Evolutionary conservation across 2,329 filamentous ascomycete species (phyloP).

Genomic region (Colletotrichum sidae): DNA sequence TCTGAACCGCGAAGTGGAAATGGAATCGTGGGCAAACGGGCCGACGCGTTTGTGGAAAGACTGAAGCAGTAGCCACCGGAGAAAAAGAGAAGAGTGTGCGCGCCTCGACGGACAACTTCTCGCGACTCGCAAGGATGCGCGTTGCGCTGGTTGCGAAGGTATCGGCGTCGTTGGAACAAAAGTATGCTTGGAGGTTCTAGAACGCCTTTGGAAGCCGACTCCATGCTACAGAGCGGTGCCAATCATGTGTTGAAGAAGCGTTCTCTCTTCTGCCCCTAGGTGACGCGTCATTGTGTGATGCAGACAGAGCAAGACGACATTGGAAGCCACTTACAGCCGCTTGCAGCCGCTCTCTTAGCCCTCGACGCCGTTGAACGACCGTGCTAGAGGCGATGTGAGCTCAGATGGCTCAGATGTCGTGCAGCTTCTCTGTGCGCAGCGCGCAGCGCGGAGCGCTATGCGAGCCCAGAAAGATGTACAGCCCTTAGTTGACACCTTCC

Average conservation of each 20-base stretch:
- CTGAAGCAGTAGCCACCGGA: constrained; percentile 7
- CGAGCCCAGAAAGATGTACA: too few relatives aligned
- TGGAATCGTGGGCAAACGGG: constrained; percentile 17
- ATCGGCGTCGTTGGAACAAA: constrained; percentile 18
- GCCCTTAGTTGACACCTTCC: too few relatives aligned
- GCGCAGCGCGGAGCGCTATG: too few relatives aligned
- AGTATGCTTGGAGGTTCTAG: constrained; percentile 5
- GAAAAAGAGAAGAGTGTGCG: not conserved
- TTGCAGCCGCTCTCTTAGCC: too few relatives aligned
- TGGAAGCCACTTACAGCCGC: constrained; percentile 26
- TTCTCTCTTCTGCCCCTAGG: constrained; percentile 24
- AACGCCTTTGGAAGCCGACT: constrained; percentile 31
- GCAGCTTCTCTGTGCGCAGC: too few relatives aligned
- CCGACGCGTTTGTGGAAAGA: constrained; percentile 21
- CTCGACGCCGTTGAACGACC: too few relatives aligned
- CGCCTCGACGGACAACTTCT: too few relatives aligned
- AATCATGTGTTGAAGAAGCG: constrained; percentile 47
- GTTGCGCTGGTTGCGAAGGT: too few relatives aligned
- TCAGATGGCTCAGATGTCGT: too few relatives aligned
- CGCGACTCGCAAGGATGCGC: too few relatives aligned
- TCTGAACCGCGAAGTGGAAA: constrained; percentile 3
- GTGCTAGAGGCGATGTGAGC: too few relatives aligned
- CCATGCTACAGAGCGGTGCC: constrained; percentile 44
- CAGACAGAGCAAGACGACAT: not conserved
- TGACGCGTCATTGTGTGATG: constrained; percentile 13